Conservation (phyloP, 176 grass and related monocot species). For the Pontederia crassipes region DNA sequence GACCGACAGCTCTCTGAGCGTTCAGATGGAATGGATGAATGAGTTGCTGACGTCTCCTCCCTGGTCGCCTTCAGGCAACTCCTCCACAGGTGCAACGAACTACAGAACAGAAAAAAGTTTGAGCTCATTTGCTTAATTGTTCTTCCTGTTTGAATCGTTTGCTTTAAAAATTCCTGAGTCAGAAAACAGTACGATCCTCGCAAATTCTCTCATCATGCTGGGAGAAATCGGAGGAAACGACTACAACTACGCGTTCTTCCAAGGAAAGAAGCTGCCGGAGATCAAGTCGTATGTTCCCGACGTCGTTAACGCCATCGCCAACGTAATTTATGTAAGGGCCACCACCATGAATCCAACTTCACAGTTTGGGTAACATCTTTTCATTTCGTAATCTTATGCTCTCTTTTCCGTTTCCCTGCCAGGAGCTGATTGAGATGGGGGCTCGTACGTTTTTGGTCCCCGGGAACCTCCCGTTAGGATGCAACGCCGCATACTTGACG, state of each 20-base stretch:
- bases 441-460: conserved; percentile 58
- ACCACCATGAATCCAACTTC: not conserved
- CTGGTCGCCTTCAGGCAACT: not conserved
- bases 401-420: no score
- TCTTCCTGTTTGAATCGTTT: not conserved
- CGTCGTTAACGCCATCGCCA: conserved; percentile 33
- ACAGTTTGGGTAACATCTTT: no score
- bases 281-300: conserved; percentile 32
- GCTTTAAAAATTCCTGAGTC: not conserved
- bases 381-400: no score
- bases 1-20: conserved; percentile 20
- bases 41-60: conserved; percentile 11
- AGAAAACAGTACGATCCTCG: no score
- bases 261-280: conserved; percentile 5
- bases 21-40: conserved; percentile 42
- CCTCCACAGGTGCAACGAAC: not conserved
- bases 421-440: conserved; percentile 60
- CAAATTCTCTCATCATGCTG: conserved; percentile 34
- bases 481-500: conserved; percentile 41
- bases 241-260: conserved; percentile 41
- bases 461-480: conserved; percentile 70
- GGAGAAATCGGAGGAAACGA: conserved; percentile 72
- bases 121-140: no score
- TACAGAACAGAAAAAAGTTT: no score
- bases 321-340: conserved; percentile 8